These are phyloP conservation scores for Hemileccinum impolitum DNA, from an alignment of 768 basidiomycete genomes.

Conservation along the genomic window DNA sequence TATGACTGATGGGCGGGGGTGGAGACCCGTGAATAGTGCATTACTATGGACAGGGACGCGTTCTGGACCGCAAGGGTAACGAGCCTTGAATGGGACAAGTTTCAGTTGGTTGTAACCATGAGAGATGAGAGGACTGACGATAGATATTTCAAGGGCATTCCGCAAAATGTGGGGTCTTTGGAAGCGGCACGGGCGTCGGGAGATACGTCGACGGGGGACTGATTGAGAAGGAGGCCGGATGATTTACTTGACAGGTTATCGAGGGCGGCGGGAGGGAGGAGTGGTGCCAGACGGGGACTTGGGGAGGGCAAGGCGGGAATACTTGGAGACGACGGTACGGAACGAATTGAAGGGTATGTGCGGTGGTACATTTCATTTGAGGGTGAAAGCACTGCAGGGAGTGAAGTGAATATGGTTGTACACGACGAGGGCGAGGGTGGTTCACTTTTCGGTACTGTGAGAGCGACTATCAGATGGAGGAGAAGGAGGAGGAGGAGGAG, in stretches of 20 bases:
- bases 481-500: not conserved
- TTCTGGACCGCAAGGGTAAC: conserved; percentile 93
- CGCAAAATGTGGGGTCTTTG: conserved; percentile 54
- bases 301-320: conserved; percentile 15
- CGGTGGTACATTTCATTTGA: conserved; percentile 61
- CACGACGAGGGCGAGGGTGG: not conserved
- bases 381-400: conserved; percentile 29
- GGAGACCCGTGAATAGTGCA: conserved; percentile 97
- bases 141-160: conserved; percentile 75
- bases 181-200: conserved; percentile 24
- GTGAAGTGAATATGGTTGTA: conserved; percentile 16
- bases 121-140: conserved; percentile 49
- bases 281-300: conserved; percentile 46
- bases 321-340: conserved; percentile 44
- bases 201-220: conserved; percentile 32
- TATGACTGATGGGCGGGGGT: conserved; percentile 76
- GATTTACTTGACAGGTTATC: conserved; percentile 41
- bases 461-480: not conserved
- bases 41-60: conserved; percentile 91
- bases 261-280: conserved; percentile 48
- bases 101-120: not conserved
- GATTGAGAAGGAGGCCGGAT: conserved; percentile 33
- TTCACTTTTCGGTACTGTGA: conserved; percentile 18
- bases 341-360: conserved; percentile 51
- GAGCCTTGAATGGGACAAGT: conserved; percentile 41